Percentiles rank a stretch among this genome's conserved stretches.
Evolutionary conservation across 805 yeast species (phyloP).

Genomic region (Pichia insulana): DNA sequence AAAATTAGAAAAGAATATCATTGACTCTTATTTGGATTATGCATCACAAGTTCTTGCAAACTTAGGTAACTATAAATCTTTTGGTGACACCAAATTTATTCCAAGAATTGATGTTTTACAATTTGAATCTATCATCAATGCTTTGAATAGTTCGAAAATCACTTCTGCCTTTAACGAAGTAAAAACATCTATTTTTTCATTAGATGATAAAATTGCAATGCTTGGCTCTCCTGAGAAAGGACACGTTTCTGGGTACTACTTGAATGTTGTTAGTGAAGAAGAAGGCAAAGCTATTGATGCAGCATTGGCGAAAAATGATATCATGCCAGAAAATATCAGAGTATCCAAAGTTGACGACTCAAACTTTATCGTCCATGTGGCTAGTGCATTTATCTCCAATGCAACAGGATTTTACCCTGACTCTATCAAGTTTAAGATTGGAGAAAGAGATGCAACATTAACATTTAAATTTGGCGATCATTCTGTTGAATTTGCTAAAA

Average conservation of each 20-base stretch:
- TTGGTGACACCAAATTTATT: slow-evolving; percentile 81
- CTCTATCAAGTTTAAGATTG: slow-evolving; percentile 29
- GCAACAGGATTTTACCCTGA: slow-evolving; percentile 51
- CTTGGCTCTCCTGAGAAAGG: slow-evolving; percentile 77
- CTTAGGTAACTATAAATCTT: slow-evolving; percentile 74
- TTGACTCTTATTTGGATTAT: slow-evolving; percentile 52
- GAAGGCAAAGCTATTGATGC: slow-evolving; percentile 63
- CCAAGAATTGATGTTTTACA: slow-evolving; percentile 47
- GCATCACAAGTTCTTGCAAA: slow-evolving; percentile 69
- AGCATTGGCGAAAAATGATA: slow-evolving; percentile 51
- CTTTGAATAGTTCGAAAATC: slow-evolving; percentile 29
- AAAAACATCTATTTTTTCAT: slow-evolving; percentile 40
- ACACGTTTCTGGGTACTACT: slow-evolving; percentile 68
- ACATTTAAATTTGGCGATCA: slow-evolving; percentile 73
- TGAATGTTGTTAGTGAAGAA: slow-evolving; percentile 41
- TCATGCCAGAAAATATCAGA: slow-evolving; percentile 76
- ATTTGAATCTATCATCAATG: slow-evolving; percentile 41
- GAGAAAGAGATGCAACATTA: slow-evolving; percentile 35
- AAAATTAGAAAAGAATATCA: slow-evolving; percentile 27
- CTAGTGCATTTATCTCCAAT: slow-evolving; percentile 49
- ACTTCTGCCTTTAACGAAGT: slow-evolving; percentile 34
- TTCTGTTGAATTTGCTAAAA: slow-evolving; percentile 48
- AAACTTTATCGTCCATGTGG: slow-evolving; percentile 55
- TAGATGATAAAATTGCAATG: slow-evolving; percentile 40
- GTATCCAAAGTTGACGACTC: slow-evolving; percentile 45